phyloP scores from a whole-genome alignment of 768 basidiomycete genomes.

The Kwoniella sp. region DNA sequence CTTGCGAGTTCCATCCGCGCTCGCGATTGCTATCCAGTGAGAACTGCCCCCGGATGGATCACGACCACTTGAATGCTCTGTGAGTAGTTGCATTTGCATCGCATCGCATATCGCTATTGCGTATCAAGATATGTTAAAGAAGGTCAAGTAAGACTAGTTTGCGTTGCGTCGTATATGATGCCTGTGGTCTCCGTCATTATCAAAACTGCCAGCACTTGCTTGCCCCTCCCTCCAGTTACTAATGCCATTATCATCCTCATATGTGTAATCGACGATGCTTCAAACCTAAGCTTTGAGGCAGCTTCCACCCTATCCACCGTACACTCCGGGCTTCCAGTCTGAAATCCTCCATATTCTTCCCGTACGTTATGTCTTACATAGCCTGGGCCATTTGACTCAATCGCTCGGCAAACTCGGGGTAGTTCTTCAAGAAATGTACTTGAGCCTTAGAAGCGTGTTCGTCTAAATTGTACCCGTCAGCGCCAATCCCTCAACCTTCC shows the following conservation, averaged over 20 bases:
- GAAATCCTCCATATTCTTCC: neutral
- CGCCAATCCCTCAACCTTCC: neutral
- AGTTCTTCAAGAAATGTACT: conserved; percentile 76
- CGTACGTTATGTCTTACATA: conserved; percentile 23
- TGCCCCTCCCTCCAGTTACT: neutral
- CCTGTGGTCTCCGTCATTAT: neutral
- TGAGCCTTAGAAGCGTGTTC: conserved; percentile 78
- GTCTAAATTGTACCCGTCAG: conserved; percentile 24
- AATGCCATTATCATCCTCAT: neutral
- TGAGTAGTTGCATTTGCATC: conserved; percentile 24
- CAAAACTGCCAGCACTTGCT: neutral
- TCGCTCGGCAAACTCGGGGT: conserved; percentile 71
- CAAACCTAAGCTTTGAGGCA: too few species aligned
- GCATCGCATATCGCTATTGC: neutral
- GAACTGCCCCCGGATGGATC: too few species aligned
- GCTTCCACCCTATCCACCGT: too few species aligned
- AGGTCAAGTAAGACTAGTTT: neutral
- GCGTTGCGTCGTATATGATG: conserved; percentile 18
- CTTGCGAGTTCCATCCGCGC: too few species aligned
- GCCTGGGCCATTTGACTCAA: conserved; percentile 55
- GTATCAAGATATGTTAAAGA: neutral
- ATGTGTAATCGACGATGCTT: too few species aligned
- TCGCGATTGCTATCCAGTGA: too few species aligned
- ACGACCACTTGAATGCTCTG: too few species aligned
- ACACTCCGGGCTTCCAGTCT: too few species aligned